Conservation (phyloP, 495 filamentous ascomycete species). For the Clavariopsis aquatica region DNA sequence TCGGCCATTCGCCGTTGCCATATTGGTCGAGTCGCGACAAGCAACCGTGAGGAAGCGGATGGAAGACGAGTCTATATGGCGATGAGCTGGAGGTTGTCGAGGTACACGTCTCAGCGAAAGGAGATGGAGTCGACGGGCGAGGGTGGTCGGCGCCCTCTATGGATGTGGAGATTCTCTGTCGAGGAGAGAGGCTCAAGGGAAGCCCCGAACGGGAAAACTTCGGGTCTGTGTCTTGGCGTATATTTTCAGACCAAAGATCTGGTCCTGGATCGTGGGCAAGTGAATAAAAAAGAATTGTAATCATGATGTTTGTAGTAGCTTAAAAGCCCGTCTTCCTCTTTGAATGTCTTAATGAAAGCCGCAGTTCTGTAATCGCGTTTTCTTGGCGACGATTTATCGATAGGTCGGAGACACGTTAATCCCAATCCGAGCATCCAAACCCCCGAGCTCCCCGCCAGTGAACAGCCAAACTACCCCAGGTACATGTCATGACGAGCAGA, state of each 20-base stretch:
- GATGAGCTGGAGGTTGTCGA: not conserved
- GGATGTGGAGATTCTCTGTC: not conserved
- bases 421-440: not conserved
- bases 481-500: not conserved
- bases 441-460: slow-evolving; percentile 3
- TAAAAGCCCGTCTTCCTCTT: too few relatives aligned
- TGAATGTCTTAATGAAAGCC: not conserved
- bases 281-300: too few relatives aligned
- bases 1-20: slow-evolving; percentile 51
- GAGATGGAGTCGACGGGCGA: not conserved
- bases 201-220: not conserved
- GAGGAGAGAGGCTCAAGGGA: not conserved
- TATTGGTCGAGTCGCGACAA: slow-evolving; percentile 39
- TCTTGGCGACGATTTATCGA: not conserved
- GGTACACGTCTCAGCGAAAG: too few relatives aligned
- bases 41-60: not conserved
- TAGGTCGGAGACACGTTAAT: not conserved
- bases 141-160: slow-evolving; percentile 1
- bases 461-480: not conserved
- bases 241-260: too few relatives aligned
- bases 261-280: too few relatives aligned
- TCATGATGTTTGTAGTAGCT: too few relatives aligned
- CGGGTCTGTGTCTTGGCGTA: not conserved
- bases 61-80: slow-evolving; percentile 2
- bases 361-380: not conserved